Percentiles rank a stretch among this genome's conserved stretches.
Conservation (phyloP, 2,329 filamentous ascomycete genomes). For the Emydomyces testavorans region DNA sequence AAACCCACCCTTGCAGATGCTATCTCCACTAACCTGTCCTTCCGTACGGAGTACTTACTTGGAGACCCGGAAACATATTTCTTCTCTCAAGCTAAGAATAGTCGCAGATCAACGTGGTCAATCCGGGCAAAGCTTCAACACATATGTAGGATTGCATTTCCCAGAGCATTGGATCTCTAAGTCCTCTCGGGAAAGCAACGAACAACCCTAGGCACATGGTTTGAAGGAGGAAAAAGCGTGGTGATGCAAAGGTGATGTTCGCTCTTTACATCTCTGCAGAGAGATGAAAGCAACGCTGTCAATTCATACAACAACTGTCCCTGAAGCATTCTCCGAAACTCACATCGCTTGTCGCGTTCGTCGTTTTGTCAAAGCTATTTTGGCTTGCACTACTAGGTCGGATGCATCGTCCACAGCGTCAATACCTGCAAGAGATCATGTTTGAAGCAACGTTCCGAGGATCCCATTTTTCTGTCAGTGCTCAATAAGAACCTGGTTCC, state of each 20-base stretch:
- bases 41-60: too few relatives aligned
- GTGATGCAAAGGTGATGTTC: too few relatives aligned
- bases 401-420: neutral
- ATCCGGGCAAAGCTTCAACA: neutral
- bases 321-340: too few relatives aligned
- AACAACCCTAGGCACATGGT: too few relatives aligned
- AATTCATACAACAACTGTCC: too few relatives aligned
- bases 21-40: neutral
- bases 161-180: neutral
- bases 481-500: neutral
- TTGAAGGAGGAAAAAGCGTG: too few relatives aligned
- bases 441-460: neutral
- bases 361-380: too few relatives aligned
- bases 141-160: neutral
- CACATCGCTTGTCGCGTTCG: too few relatives aligned
- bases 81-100: neutral
- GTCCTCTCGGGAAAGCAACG: neutral
- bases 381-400: neutral
- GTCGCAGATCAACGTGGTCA: neutral
- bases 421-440: neutral
- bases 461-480: neutral
- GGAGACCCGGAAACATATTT: neutral
- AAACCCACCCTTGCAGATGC: slow-evolving; percentile 9
- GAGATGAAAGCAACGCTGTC: too few relatives aligned
- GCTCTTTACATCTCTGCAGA: too few relatives aligned